Evolutionary conservation across 2,329 filamentous ascomycete genomes (phyloP).

Genomic region (Fusarium domesticum): DNA sequence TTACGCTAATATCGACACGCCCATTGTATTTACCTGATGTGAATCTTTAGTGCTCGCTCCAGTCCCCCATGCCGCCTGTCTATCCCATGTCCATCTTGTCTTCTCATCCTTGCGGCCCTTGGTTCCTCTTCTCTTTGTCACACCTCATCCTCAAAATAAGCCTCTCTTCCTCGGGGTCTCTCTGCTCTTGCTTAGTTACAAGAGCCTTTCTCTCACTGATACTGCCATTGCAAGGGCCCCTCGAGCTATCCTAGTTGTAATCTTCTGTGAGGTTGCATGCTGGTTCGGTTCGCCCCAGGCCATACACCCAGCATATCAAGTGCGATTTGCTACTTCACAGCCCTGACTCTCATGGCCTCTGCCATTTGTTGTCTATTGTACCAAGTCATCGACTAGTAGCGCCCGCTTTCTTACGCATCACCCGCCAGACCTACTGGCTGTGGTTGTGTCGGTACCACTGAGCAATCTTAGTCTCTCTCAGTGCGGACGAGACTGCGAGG

Average conservation of each 20-base stretch:
- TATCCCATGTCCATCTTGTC: not conserved
- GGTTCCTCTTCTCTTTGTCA: constrained; percentile 7
- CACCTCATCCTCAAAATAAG: too few species aligned
- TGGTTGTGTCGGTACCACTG: not conserved
- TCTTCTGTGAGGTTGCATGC: constrained; percentile 27
- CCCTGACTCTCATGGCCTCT: constrained; percentile 14
- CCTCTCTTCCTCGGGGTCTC: too few species aligned
- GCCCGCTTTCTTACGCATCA: not conserved
- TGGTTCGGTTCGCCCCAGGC: constrained; percentile 18
- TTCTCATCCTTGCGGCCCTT: constrained; percentile 1
- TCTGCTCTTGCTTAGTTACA: too few species aligned
- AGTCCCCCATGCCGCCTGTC: constrained; percentile 1
- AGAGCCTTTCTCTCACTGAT: too few species aligned
- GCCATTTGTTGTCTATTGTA: constrained; percentile 1
- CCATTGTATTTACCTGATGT: constrained; percentile 13
- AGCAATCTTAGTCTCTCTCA: not conserved
- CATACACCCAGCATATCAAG: constrained; percentile 25
- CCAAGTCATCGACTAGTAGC: not conserved
- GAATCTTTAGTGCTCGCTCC: constrained; percentile 7
- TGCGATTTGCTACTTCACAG: constrained; percentile 24
- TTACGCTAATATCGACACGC: constrained; percentile 19
- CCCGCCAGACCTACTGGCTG: not conserved
- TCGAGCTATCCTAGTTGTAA: constrained; percentile 23
- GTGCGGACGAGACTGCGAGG: constrained; percentile 11
- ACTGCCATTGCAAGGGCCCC: too few species aligned